phyloP scores from a whole-genome alignment of 495 filamentous ascomycete species.

The Aspergillus avenaceus region DNA sequence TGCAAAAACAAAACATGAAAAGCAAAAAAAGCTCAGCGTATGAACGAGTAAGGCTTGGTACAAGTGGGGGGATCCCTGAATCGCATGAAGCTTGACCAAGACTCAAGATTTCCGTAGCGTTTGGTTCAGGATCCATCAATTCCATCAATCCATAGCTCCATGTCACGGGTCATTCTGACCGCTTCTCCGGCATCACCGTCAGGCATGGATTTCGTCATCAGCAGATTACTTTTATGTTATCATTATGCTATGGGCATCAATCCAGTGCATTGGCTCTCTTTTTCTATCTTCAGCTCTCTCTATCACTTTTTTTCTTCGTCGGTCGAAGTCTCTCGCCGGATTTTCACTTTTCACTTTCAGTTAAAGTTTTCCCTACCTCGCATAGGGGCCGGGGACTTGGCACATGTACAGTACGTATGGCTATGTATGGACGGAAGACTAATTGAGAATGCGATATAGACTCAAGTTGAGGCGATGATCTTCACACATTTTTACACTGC shows the following conservation, averaged over 20 bases:
- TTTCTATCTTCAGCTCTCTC: too few relatives aligned
- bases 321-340: background rate
- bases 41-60: background rate
- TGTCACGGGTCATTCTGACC: background rate
- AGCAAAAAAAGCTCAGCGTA: too few relatives aligned
- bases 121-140: constrained; percentile 6
- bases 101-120: constrained; percentile 5
- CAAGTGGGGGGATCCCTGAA: constrained; percentile 21
- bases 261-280: too few relatives aligned
- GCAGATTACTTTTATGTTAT: constrained; percentile 1
- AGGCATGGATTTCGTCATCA: constrained; percentile 9
- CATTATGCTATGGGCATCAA: background rate
- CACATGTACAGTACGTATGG: background rate
- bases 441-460: background rate
- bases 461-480: background rate
- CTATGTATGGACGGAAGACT: background rate
- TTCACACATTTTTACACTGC: background rate
- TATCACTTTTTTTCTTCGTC: background rate
- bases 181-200: constrained; percentile 3
- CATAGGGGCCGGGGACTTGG: background rate
- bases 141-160: background rate
- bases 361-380: background rate
- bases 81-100: constrained; percentile 22
- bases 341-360: background rate
- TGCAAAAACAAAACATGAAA: background rate